A percentile compares a stretch with the other conserved stretches of the same genome.
Evolutionary conservation across 192 early-diverging fungal species (phyloP).

Genomic region (Coemansia sp.): DNA sequence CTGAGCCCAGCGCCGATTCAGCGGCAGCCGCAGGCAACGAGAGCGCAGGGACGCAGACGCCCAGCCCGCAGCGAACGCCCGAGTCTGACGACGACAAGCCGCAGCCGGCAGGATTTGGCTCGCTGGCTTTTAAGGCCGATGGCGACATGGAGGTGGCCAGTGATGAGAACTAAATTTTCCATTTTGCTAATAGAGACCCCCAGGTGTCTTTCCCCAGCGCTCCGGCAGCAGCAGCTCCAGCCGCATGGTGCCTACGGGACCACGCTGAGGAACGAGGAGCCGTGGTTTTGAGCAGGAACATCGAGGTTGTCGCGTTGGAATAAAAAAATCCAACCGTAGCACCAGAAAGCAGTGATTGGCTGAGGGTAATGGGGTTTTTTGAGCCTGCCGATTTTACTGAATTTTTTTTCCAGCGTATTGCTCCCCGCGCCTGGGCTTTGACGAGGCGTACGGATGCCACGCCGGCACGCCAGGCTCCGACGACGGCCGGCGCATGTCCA

Average conservation of each 20-base stretch:
- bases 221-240: no score
- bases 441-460: no score
- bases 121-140: conserved; percentile 8
- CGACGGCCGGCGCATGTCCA: no score
- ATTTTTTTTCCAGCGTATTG: no score
- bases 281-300: no score
- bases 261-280: no score
- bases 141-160: conserved; percentile 2
- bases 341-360: conserved; percentile 31
- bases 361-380: not conserved
- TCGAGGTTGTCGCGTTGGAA: not conserved
- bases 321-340: conserved; percentile 21
- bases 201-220: no score
- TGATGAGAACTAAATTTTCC: no score
- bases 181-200: no score
- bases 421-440: no score
- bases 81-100: conserved; percentile 8
- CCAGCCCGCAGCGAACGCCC: conserved; percentile 37
- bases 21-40: not conserved
- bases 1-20: not conserved
- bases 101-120: conserved; percentile 7
- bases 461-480: no score
- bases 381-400: conserved; percentile 3
- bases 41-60: conserved; percentile 18
- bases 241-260: no score